Evolutionary conservation across 2,329 filamentous ascomycete species (phyloP).

Genomic region (Fusarium sp.): DNA sequence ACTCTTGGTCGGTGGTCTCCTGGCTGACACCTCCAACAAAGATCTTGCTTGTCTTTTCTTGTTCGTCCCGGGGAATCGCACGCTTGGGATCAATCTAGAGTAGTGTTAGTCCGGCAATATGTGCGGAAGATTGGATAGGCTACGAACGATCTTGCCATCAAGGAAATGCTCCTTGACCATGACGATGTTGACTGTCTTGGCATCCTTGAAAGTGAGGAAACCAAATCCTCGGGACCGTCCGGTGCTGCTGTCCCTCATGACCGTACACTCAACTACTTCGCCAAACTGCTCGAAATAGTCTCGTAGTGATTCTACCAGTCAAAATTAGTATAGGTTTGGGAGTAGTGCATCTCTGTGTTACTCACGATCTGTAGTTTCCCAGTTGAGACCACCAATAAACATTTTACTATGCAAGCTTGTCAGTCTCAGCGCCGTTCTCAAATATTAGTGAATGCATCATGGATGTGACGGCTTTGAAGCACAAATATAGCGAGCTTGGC

Average conservation of each 20-base stretch:
- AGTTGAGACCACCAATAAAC: conserved; percentile 99
- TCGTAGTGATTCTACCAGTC: conserved; percentile 83
- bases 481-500: conserved; percentile 19
- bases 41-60: conserved; percentile 98
- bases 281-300: conserved; percentile 99
- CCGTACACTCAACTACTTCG: conserved; percentile 96
- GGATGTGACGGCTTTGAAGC: conserved; percentile 15
- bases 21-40: conserved; percentile 98
- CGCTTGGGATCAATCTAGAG: conserved; percentile 94
- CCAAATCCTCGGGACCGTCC: conserved; percentile 96
- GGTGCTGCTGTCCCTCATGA: conserved; percentile 97
- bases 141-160: conserved; percentile 95
- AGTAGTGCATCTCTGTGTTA: conserved; percentile 27
- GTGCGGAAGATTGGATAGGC: background rate
- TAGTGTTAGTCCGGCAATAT: conserved; percentile 37
- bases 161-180: conserved; percentile 99
- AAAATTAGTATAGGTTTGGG: conserved; percentile 22
- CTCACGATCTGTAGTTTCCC: conserved; percentile 99
- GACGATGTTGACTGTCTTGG: conserved; percentile 97
- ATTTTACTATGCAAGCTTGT: conserved; percentile 79
- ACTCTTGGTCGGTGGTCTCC: conserved; percentile 95
- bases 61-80: conserved; percentile 95
- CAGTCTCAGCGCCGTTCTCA: conserved; percentile 25
- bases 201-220: conserved; percentile 97
- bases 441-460: conserved; percentile 16